Evolutionary conservation across 2,329 filamentous ascomycete genomes (phyloP), one percentile per base, ranked within the genome.

Genomic region (Sordariomycetes sp.): DNA sequence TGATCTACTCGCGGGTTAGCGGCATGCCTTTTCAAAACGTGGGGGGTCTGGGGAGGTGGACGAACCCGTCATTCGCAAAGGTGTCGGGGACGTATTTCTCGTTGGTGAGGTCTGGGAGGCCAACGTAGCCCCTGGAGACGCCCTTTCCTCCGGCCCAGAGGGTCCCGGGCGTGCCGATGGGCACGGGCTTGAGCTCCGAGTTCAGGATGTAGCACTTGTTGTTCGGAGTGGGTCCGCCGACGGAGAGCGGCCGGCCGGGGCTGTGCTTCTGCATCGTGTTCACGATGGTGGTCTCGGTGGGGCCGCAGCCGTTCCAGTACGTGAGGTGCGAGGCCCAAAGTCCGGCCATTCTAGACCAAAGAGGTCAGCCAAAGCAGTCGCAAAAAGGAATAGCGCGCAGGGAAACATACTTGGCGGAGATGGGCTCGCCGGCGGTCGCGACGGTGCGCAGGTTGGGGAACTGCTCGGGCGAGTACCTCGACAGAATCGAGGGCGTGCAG

Each of bases 111-210:
- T 77, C 71, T 12, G 75, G 73, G 18, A 82, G 70, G 57, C 78
- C 78, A 53, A 84, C 70, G 58, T 84, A 84, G 55, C 81, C 81
- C 60, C 74, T 72, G 32, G 80, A 77, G 16, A 83, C 76, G 20
- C 81, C 80, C 2, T 71, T 69, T 2, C 81, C 81, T 5, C 80
- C 80, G 8, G 79, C 79, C 79, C 80, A 83, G 74, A 83, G 80
- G 2, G 74, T 65, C 5, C 81, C 81, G 0, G 77, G 69, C 57
- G 72, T 64, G 1, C 80, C 81, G 3, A 78, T 67, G 1, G 68
- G 64, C 1, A 79, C 76, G 1, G 76, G 77, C 8, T 71, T 69
- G 35, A 70, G 65, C 12, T 66, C 60, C 4, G 76, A 64, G 56
- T 81, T 76, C 16, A 83, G 69, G 25, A 83, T 72, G 61, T 82